phyloP scores from a whole-genome alignment of 192 early-diverging fungal genomes.

The Umbelopsis isabellina region DNA sequence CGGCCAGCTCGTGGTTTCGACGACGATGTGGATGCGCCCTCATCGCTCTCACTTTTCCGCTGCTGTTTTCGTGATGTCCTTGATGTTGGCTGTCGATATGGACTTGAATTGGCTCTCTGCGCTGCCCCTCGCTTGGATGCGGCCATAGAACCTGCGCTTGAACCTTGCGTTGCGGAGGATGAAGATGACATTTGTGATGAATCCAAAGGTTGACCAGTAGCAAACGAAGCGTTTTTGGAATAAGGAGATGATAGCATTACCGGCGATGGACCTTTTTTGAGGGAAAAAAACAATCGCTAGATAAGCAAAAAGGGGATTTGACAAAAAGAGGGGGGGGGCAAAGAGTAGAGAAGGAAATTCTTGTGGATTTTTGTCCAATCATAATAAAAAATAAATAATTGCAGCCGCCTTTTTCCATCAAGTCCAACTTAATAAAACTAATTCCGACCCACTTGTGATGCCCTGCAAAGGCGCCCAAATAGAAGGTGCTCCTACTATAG shows the following conservation, averaged over 20 bases:
- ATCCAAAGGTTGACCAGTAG: conserved; percentile 15
- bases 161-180: conserved; percentile 6
- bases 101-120: conserved; percentile 3
- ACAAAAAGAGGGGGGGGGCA: neutral
- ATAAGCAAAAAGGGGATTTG: neutral
- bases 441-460: too few relatives aligned
- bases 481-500: too few relatives aligned
- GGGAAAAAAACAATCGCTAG: neutral
- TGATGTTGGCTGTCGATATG: neutral
- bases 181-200: conserved; percentile 12
- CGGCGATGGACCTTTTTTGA: neutral
- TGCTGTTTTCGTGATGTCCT: conserved; percentile 10
- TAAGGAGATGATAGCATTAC: conserved; percentile 20
- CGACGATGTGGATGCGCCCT: neutral
- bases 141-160: neutral
- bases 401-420: neutral
- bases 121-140: neutral
- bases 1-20: conserved; percentile 7
- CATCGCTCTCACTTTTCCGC: conserved; percentile 12
- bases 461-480: too few relatives aligned
- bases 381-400: neutral
- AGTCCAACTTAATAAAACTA: too few relatives aligned
- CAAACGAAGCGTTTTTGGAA: conserved; percentile 15
- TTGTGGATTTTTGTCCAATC: neutral
- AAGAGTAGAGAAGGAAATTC: neutral